A percentile compares a stretch with the other conserved stretches of the same genome.
These are phyloP conservation scores for Sporothrix pallida DNA, from an alignment of 2,329 filamentous ascomycete genomes.

Conservation along the genomic window DNA sequence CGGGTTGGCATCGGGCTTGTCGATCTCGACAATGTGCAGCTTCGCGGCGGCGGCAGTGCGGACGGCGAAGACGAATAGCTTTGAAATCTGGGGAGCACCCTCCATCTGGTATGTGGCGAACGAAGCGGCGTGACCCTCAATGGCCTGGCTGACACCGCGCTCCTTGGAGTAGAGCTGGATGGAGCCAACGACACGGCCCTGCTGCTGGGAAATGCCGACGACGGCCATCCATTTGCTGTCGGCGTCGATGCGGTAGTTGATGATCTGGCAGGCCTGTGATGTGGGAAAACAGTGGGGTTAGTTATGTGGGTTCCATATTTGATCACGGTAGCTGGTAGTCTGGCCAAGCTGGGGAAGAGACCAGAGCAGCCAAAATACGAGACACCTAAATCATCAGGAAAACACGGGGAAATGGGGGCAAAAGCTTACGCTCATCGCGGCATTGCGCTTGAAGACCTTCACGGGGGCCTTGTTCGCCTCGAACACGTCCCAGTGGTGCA, in stretches of 20 bases:
- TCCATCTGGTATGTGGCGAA: constrained; percentile 91
- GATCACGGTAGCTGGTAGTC: constrained; percentile 8
- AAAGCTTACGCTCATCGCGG: constrained; percentile 77
- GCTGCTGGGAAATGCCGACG: constrained; percentile 91
- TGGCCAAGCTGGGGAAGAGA: neutral
- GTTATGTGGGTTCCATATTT: neutral
- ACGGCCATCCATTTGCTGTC: constrained; percentile 99
- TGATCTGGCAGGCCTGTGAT: constrained; percentile 84
- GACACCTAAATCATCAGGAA: constrained; percentile 26
- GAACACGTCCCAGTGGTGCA: constrained; percentile 98
- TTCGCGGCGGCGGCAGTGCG: constrained; percentile 89
- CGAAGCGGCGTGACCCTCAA: constrained; percentile 94
- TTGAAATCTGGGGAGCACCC: constrained; percentile 86
- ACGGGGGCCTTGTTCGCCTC: constrained; percentile 79
- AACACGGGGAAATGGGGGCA: neutral
- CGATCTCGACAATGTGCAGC: constrained; percentile 96
- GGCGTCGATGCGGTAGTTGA: constrained; percentile 96
- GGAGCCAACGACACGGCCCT: constrained; percentile 89
- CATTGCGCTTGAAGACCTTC: constrained; percentile 93
- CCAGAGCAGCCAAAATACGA: neutral
- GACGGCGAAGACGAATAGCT: constrained; percentile 96
- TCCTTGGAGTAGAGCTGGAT: constrained; percentile 98
- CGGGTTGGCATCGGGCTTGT: constrained; percentile 88
- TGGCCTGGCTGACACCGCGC: constrained; percentile 94
- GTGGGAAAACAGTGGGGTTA: neutral